Evolutionary conservation across 2,329 filamentous ascomycete species (phyloP).

Genomic region (Ceratocystis cubensis): DNA sequence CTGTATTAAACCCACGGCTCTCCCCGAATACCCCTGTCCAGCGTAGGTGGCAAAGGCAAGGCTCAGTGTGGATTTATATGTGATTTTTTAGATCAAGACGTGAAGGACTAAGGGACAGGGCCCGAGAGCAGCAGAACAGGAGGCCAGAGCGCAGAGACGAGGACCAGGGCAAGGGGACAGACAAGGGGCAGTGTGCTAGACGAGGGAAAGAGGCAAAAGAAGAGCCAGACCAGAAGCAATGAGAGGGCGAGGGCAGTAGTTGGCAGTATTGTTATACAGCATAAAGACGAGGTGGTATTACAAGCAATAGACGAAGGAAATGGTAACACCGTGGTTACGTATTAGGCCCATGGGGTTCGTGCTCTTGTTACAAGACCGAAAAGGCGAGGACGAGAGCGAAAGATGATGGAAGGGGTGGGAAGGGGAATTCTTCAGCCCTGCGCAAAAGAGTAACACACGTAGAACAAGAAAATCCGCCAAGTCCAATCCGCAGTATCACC

Average conservation of each 20-base stretch:
- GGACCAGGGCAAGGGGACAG: neutral
- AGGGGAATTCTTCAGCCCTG: neutral
- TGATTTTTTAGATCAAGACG: neutral
- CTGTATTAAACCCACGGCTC: conserved; percentile 1
- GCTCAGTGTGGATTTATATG: neutral
- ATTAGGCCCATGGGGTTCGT: neutral
- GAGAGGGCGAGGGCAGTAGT: neutral
- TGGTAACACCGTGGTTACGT: neutral
- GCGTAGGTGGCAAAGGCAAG: neutral
- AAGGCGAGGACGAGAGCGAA: no score
- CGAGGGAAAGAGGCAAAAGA: neutral
- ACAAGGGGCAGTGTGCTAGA: neutral
- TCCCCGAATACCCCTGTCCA: neutral
- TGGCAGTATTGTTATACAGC: neutral
- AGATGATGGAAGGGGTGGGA: neutral
- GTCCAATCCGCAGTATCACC: no score
- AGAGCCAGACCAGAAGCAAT: neutral
- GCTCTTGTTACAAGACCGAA: neutral
- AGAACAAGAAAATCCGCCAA: neutral
- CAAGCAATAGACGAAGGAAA: neutral
- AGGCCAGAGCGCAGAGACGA: neutral
- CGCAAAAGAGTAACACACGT: neutral
- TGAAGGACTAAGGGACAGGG: neutral
- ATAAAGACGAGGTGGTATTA: neutral
- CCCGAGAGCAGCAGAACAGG: conserved; percentile 3